phyloP scores from a whole-genome alignment of 2,329 filamentous ascomycete genomes.

The Blastomyces silverae region DNA sequence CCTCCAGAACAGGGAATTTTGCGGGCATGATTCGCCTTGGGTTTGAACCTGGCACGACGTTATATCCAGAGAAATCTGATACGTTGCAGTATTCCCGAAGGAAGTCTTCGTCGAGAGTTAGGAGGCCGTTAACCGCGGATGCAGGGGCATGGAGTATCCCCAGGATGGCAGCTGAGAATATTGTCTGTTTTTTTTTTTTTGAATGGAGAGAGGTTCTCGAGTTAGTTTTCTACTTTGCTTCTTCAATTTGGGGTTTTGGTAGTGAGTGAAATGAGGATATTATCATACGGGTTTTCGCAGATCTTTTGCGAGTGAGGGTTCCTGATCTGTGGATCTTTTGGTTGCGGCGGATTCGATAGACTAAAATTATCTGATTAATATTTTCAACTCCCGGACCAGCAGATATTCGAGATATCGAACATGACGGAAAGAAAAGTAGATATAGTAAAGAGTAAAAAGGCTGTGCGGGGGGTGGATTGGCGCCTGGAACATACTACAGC shows the following conservation, averaged over 20 bases:
- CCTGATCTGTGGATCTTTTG: constrained; percentile 43
- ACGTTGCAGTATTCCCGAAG: constrained; percentile 58
- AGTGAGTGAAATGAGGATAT: background rate
- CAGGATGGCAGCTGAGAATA: constrained; percentile 74
- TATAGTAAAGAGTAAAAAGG: background rate
- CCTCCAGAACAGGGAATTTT: constrained; percentile 60
- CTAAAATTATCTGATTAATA: constrained; percentile 29
- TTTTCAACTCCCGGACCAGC: background rate
- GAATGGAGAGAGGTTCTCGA: background rate
- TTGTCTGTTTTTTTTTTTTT: constrained; percentile 44
- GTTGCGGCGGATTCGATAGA: constrained; percentile 72
- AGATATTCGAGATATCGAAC: background rate
- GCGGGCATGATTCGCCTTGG: constrained; percentile 74
- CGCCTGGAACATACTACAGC: constrained; percentile 53
- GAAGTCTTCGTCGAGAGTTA: constrained; percentile 76
- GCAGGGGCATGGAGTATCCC: constrained; percentile 60
- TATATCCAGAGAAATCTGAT: constrained; percentile 66
- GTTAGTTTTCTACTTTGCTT: background rate
- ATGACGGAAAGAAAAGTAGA: background rate
- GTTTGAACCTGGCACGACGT: constrained; percentile 54
- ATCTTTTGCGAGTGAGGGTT: constrained; percentile 48
- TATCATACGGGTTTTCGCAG: constrained; percentile 53
- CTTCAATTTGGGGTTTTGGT: background rate
- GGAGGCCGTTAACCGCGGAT: constrained; percentile 59
- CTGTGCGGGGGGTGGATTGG: background rate